Base-by-base conservation (phyloP, 108 stramenopile genomes). In the Cylindrotheca closterium region DNA sequence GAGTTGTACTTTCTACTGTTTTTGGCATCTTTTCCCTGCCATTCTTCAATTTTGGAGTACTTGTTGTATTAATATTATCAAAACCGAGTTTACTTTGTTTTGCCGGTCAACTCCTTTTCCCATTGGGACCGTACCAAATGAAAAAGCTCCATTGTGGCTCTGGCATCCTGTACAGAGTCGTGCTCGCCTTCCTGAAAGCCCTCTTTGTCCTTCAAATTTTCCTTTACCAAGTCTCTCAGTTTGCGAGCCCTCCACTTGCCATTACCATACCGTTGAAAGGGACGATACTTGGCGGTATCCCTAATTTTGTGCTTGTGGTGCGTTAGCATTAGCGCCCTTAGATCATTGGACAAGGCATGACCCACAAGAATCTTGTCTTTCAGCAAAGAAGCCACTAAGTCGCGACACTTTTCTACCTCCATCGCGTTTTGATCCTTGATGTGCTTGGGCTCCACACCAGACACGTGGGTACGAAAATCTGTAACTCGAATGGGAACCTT, bases 301-400 rank as follows among this genome's bases (percentile, higher is more conserved):
- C 98, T 76, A 47, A 87, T 84, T 27, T 84, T 67, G 2, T 17
- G 4, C 24, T 82, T 73, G 8, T 95, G 97, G 77, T 98, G 97
- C 15, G 79, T 71, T 51, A 96, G 77, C 87, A 96, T 77, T 46
- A 99, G 82, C 17, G 81, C 97, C 49, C 88, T 75, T 30, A 99
- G 77, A 79, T 99, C 99, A 66, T 98, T 99, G 47, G 76, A 81
- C 56, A 99, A 79, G 12, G 95, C 94, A 74, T 99, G 99, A 26
- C 99, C 99, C 25, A 98, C 95, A 18, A 99, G 52, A 37, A 98
- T 81, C 59, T 97, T 98, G 49, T 64, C 90, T 65, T 80, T 67
- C 21, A 97, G 52, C 15, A 96, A 33, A 19, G 78, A 59, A 1
- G 89, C 91, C 23, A 98, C 95, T 28, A 71, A 69, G 8, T 74